phyloP scores from a whole-genome alignment of 2,329 filamentous ascomycete genomes.

The Botryotinia calthae region DNA sequence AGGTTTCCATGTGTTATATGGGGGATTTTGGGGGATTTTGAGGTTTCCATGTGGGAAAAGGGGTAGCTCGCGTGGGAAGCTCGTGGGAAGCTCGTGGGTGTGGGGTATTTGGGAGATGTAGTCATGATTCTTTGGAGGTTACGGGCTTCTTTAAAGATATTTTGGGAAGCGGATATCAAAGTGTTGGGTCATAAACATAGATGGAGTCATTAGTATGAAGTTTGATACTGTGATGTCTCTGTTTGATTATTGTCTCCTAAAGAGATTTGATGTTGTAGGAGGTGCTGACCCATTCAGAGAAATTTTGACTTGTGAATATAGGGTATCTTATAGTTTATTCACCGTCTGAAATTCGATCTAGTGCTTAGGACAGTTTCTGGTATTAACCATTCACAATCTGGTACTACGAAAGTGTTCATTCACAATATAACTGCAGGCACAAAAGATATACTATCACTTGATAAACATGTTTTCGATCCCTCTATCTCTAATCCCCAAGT shows the following conservation, averaged over 20 bases:
- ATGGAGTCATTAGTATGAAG: background rate
- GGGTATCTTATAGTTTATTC: background rate
- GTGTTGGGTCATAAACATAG: rapidly evolving
- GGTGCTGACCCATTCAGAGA: no score
- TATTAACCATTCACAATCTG: background rate
- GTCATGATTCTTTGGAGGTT: background rate
- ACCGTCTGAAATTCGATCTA: background rate
- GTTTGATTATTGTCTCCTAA: background rate
- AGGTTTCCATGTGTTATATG: background rate
- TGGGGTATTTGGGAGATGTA: background rate
- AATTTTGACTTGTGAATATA: background rate
- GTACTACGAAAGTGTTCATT: background rate
- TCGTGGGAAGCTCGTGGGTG: background rate
- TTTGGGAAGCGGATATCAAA: background rate
- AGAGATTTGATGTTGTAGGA: background rate
- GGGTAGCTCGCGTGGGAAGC: background rate
- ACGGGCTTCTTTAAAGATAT: background rate
- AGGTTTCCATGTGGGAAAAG: background rate
- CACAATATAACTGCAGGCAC: background rate
- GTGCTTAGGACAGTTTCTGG: background rate
- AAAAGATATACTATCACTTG: background rate
- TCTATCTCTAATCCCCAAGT: background rate
- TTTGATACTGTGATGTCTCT: background rate
- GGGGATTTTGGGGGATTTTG: background rate
- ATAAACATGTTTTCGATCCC: background rate